Conservation (phyloP, 371 early-diverging fungal genomes). For the Apophysomyces trapeziformis region DNA sequence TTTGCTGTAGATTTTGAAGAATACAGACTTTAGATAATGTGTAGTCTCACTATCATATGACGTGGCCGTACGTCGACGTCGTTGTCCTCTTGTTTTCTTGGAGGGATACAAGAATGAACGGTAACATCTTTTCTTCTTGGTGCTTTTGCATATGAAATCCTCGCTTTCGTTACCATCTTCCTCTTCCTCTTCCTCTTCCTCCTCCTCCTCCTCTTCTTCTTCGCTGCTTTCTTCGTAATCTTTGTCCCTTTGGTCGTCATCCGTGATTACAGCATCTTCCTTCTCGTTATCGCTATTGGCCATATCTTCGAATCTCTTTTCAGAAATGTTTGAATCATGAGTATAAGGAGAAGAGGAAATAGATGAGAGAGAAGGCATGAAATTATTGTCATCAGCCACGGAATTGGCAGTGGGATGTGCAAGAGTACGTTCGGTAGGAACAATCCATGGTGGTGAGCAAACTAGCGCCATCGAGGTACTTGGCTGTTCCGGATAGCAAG, state of each 20-base stretch:
- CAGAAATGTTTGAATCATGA: not conserved
- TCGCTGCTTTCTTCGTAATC: constrained; percentile 7
- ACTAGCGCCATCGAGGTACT: too few relatives aligned
- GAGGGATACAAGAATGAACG: not conserved
- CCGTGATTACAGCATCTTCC: not conserved
- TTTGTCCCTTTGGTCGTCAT: constrained; percentile 2
- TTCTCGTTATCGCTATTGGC: not conserved
- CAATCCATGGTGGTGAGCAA: too few relatives aligned
- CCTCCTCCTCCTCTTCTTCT: constrained; percentile 2
- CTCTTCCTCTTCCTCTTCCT: not conserved
- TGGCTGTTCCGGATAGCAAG: too few relatives aligned
- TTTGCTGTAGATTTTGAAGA: constrained; percentile 44
- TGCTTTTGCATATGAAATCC: not conserved
- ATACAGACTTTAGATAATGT: constrained; percentile 43
- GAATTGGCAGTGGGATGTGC: too few relatives aligned
- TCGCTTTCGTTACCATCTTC: constrained; percentile 15
- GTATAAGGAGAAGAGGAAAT: too few relatives aligned
- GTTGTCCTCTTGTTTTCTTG: constrained; percentile 8
- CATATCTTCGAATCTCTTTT: not conserved
- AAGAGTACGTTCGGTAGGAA: too few relatives aligned
- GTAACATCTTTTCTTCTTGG: not conserved
- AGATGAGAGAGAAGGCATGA: too few relatives aligned
- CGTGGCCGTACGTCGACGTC: constrained; percentile 42
- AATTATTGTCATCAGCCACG: too few relatives aligned
- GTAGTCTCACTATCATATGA: constrained; percentile 50